Percentiles rank a stretch among this genome's conserved stretches.
These are phyloP conservation scores for Penicillium taxi DNA, from an alignment of 495 filamentous ascomycete species.

Conservation along the genomic window DNA sequence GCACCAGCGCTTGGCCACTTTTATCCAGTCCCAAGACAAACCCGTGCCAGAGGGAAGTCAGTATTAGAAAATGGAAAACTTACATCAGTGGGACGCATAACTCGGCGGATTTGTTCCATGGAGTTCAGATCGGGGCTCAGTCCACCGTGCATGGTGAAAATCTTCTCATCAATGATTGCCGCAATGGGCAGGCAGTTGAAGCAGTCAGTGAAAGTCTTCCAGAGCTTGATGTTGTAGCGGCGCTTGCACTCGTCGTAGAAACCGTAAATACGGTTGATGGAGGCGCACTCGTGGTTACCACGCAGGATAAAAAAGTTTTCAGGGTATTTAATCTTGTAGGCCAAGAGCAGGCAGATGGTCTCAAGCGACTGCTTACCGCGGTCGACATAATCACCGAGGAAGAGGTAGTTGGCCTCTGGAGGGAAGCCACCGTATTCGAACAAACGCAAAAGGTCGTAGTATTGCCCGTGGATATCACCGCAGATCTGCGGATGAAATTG, in stretches of 20 bases:
- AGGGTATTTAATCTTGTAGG: conserved; percentile 99
- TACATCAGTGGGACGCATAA: conserved; percentile 99
- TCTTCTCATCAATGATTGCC: conserved; percentile 99
- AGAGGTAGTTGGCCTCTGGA: conserved; percentile 98
- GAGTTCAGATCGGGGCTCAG: conserved; percentile 96
- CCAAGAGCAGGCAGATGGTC: conserved; percentile 95
- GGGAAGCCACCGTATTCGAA: conserved; percentile 99
- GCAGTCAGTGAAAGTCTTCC: conserved; percentile 99
- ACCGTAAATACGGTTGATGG: conserved; percentile 99
- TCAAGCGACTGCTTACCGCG: conserved; percentile 98
- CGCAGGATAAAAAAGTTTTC: conserved; percentile 99
- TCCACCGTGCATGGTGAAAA: conserved; percentile 99
- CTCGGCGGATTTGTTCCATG: conserved; percentile 98
- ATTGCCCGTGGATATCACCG: conserved; percentile 98
- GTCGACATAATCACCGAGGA: conserved; percentile 98
- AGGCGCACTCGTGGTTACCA: conserved; percentile 98
- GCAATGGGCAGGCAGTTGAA: conserved; percentile 99
- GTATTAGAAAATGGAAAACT: conserved; percentile 24
- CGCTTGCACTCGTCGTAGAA: conserved; percentile 99
- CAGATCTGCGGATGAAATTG: conserved; percentile 60
- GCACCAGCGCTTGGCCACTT: conserved; percentile 22
- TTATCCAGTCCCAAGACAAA: conserved; percentile 5
- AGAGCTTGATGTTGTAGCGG: conserved; percentile 99
- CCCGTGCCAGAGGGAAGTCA: conserved; percentile 2
- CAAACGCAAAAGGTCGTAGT: conserved; percentile 93